These are phyloP conservation scores for Chamaecrista fasciculata DNA, from an alignment of 306 rosid genomes.

Conservation along the genomic window DNA sequence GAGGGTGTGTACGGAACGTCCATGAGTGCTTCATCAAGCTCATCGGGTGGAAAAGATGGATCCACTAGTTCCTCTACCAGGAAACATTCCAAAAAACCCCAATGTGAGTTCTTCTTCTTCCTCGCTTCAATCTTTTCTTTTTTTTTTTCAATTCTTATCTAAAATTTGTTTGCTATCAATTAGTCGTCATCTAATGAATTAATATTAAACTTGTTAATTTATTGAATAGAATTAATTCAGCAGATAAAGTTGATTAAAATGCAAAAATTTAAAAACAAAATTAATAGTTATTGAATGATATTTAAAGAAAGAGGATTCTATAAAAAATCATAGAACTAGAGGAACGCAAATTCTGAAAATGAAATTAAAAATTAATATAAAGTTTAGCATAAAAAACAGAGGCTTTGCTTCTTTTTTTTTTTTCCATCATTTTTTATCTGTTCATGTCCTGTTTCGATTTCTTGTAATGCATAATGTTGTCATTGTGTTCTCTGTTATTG, in stretches of 20 bases:
- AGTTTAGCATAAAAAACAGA: too few relatives aligned
- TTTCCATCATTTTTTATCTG: not conserved
- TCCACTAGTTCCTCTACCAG: slow-evolving; percentile 10
- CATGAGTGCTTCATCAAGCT: not conserved
- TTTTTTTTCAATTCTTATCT: not conserved
- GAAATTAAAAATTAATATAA: too few relatives aligned
- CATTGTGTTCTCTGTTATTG: not conserved
- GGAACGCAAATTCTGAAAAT: too few relatives aligned
- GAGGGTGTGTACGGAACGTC: slow-evolving; percentile 2
- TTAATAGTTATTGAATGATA: too few relatives aligned
- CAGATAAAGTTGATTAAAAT: too few relatives aligned
- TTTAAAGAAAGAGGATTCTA: too few relatives aligned
- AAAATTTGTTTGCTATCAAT: not conserved
- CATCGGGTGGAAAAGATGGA: not conserved
- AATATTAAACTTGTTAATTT: too few relatives aligned
- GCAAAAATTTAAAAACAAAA: too few relatives aligned
- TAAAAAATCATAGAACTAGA: too few relatives aligned
- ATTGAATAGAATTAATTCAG: too few relatives aligned
- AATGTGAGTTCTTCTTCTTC: slow-evolving; percentile 28
- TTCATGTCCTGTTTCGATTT: not conserved
- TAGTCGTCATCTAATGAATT: too few relatives aligned
- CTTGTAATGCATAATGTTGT: not conserved
- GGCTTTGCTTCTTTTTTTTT: too few relatives aligned
- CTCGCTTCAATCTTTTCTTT: not conserved
- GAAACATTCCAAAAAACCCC: slow-evolving; percentile 31